Conservation (phyloP, 805 yeast species). For the Lipomyces yamadae region DNA sequence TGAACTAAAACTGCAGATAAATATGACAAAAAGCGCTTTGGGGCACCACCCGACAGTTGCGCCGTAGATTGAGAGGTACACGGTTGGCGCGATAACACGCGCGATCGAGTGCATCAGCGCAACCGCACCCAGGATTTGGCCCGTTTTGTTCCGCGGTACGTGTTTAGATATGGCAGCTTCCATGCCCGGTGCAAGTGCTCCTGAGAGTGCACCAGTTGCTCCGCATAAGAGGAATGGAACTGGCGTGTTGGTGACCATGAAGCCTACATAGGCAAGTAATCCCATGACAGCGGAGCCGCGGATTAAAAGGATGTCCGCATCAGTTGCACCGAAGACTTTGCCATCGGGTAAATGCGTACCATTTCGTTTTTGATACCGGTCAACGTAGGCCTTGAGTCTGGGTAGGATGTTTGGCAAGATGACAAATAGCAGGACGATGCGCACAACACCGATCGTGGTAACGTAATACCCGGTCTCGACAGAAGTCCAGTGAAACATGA, state of each 20-base stretch:
- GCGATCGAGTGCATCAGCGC: constrained; percentile 29
- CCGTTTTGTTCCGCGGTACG: constrained; percentile 29
- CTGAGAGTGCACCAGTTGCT: constrained; percentile 17
- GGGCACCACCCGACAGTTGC: constrained; percentile 21
- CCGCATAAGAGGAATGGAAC: constrained; percentile 24
- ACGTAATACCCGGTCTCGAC: constrained; percentile 44
- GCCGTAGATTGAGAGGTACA: constrained; percentile 20
- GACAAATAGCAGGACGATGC: constrained; percentile 39
- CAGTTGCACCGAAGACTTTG: constrained; percentile 22
- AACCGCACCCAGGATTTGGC: constrained; percentile 31
- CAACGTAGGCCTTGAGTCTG: constrained; percentile 17
- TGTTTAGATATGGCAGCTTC: constrained; percentile 33
- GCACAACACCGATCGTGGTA: constrained; percentile 40
- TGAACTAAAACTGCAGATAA: constrained; percentile 1
- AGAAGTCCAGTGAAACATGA: constrained; percentile 43
- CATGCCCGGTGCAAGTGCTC: constrained; percentile 23
- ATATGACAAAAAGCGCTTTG: constrained; percentile 19
- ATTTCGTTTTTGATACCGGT: constrained; percentile 1
- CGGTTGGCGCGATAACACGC: constrained; percentile 26
- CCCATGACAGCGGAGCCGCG: constrained; percentile 23
- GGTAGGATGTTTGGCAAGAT: constrained; percentile 36
- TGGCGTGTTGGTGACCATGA: constrained; percentile 19
- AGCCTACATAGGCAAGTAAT: constrained; percentile 20
- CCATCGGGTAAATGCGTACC: constrained; percentile 8
- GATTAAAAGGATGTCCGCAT: constrained; percentile 18